Evolutionary conservation across 257 asterid genomes (phyloP).

Genomic region (Jacaranda copaia): DNA sequence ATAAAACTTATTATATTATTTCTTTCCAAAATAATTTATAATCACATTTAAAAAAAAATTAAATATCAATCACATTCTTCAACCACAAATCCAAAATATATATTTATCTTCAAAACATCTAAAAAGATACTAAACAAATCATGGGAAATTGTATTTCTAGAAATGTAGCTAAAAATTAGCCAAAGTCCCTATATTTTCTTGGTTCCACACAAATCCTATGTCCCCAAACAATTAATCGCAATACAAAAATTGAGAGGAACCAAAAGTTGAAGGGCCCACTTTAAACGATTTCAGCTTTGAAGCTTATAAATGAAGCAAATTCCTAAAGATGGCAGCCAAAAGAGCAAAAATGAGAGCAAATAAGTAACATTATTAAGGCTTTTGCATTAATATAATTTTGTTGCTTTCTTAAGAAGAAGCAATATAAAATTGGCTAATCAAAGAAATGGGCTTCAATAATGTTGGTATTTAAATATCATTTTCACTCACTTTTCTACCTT

Average conservation of each 20-base stretch:
- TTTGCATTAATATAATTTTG: neutral
- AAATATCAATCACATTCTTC: too few species aligned
- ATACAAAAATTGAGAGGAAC: neutral
- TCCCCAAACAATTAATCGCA: too few species aligned
- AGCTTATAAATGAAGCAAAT: neutral
- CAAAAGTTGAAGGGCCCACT: too few species aligned
- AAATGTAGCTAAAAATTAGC: neutral
- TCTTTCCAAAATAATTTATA: too few species aligned
- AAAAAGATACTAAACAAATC: too few species aligned
- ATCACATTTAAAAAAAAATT: too few species aligned
- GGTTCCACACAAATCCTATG: neutral
- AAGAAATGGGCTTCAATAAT: neutral
- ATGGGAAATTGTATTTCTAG: too few species aligned
- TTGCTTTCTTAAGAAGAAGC: neutral
- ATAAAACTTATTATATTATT: too few species aligned
- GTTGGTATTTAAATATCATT: neutral
- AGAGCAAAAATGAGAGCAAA: neutral
- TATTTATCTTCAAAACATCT: too few species aligned
- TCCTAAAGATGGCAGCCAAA: neutral
- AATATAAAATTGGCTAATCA: neutral
- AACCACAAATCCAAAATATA: too few species aligned
- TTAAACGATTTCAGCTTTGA: neutral
- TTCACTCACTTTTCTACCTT: neutral
- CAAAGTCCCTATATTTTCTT: neutral
- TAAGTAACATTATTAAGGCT: neutral